Conservation (phyloP, 78 protist genomes). For the Isochrysis galbana region DNA sequence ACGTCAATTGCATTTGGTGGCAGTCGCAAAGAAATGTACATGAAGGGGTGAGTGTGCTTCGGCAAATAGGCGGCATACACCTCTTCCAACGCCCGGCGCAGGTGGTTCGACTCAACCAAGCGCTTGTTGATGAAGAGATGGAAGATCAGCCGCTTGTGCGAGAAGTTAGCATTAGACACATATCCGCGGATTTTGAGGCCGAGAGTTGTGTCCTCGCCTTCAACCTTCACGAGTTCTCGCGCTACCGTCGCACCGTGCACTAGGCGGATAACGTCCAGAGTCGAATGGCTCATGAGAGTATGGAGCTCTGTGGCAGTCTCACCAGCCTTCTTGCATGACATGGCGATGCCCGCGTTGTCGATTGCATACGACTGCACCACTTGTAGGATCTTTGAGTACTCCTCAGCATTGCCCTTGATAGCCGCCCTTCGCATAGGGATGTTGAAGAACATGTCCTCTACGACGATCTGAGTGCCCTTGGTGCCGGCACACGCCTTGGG, state of each 20-base stretch:
- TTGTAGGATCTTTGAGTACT: constrained; percentile 64
- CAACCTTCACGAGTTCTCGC: constrained; percentile 52
- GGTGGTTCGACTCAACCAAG: constrained; percentile 78
- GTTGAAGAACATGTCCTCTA: constrained; percentile 93
- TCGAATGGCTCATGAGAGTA: neutral
- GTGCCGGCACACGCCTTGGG: constrained; percentile 89
- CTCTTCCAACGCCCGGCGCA: constrained; percentile 66
- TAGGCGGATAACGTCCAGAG: neutral
- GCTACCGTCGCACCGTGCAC: constrained; percentile 68
- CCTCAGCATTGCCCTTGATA: constrained; percentile 76
- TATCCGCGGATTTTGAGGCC: constrained; percentile 40
- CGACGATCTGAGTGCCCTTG: constrained; percentile 65
- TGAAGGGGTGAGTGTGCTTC: constrained; percentile 76
- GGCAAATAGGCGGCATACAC: constrained; percentile 78
- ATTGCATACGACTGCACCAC: constrained; percentile 80
- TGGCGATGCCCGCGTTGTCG: constrained; percentile 58
- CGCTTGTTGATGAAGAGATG: constrained; percentile 90
- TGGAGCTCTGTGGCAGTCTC: neutral
- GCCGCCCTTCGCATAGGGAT: constrained; percentile 71
- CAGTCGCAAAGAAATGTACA: constrained; percentile 70
- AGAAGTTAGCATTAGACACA: constrained; percentile 75
- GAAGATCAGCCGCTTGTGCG: constrained; percentile 50
- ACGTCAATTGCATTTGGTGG: constrained; percentile 87
- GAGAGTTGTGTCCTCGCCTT: neutral
- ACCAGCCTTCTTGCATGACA: constrained; percentile 67